These are phyloP conservation scores for Paratinospora sagittata DNA, from an alignment of 164 flowering plant species.

Conservation along the genomic window DNA sequence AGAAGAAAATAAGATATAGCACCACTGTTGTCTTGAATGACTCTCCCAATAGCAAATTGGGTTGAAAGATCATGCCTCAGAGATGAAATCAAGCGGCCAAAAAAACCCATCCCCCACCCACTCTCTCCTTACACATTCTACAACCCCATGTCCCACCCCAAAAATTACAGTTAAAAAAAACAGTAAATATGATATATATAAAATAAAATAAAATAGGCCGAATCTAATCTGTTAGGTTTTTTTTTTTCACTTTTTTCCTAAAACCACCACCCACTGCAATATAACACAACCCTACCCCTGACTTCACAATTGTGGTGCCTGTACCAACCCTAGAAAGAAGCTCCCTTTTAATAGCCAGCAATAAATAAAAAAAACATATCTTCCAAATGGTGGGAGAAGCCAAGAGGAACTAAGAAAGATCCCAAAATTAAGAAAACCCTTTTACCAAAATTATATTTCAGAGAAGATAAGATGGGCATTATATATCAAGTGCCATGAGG, in stretches of 20 bases:
- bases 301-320: not conserved
- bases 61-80: slow-evolving; percentile 14
- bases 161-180: slow-evolving; percentile 2
- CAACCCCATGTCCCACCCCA: slow-evolving; percentile 16
- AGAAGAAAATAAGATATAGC: not conserved
- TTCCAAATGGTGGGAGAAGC: slow-evolving; percentile 11
- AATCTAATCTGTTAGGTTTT: slow-evolving; percentile 15
- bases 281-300: not conserved
- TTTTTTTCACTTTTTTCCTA: not conserved
- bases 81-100: slow-evolving; percentile 9
- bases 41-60: slow-evolving; percentile 11
- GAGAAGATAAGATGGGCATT: not conserved
- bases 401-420: slow-evolving; percentile 3
- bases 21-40: not conserved
- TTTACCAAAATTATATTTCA: slow-evolving; percentile 18
- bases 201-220: too few relatives aligned
- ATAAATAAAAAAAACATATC: not conserved
- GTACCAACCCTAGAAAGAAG: slow-evolving; percentile 2
- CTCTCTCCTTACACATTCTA: slow-evolving; percentile 14
- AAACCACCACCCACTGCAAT: slow-evolving; percentile 11
- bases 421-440: not conserved
- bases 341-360: not conserved
- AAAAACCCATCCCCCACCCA: slow-evolving; percentile 14
- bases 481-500: not conserved
- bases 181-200: not conserved